These are phyloP conservation scores for Aphanomyces astaci DNA, from an alignment of 352 stramenopile species.

Conservation along the genomic window DNA sequence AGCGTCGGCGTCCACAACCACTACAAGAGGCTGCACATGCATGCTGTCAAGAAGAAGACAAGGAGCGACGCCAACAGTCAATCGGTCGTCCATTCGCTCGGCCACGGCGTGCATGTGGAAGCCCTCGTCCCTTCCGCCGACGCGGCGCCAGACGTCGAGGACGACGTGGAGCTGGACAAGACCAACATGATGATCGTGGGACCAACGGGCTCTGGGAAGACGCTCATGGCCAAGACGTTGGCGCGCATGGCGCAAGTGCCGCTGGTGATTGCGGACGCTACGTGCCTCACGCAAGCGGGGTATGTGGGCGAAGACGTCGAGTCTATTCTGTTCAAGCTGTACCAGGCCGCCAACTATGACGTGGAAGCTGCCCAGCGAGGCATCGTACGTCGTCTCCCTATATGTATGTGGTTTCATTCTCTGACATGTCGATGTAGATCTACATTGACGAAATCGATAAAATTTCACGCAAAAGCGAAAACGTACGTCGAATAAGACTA, in stretches of 20 bases:
- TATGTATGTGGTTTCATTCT: not conserved
- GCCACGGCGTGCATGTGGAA: slow-evolving; percentile 14
- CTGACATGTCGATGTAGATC: slow-evolving; percentile 23
- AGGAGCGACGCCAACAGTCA: not conserved
- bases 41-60: not conserved
- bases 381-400: slow-evolving; percentile 59
- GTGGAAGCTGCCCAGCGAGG: slow-evolving; percentile 92
- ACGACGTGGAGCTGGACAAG: slow-evolving; percentile 96
- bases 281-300: slow-evolving; percentile 94
- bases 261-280: slow-evolving; percentile 96
- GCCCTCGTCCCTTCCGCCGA: no score
- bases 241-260: slow-evolving; percentile 94
- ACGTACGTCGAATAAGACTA: slow-evolving; percentile 39
- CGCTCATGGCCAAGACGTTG: slow-evolving; percentile 94
- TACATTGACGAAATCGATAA: slow-evolving; percentile 99
- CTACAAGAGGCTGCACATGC: slow-evolving; percentile 90
- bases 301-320: slow-evolving; percentile 99
- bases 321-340: slow-evolving; percentile 96
- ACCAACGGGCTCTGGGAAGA: slow-evolving; percentile 95
- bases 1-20: slow-evolving; percentile 97
- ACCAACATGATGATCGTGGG: slow-evolving; percentile 95
- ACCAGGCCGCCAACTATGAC: slow-evolving; percentile 94
- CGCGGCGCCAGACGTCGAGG: slow-evolving; percentile 23
- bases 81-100: not conserved
- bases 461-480: slow-evolving; percentile 86